Evolutionary conservation across 331 rosid genomes (phyloP), one percentile per base, ranked within the genome.

Genomic region (Rhamnella rubrinervis): DNA sequence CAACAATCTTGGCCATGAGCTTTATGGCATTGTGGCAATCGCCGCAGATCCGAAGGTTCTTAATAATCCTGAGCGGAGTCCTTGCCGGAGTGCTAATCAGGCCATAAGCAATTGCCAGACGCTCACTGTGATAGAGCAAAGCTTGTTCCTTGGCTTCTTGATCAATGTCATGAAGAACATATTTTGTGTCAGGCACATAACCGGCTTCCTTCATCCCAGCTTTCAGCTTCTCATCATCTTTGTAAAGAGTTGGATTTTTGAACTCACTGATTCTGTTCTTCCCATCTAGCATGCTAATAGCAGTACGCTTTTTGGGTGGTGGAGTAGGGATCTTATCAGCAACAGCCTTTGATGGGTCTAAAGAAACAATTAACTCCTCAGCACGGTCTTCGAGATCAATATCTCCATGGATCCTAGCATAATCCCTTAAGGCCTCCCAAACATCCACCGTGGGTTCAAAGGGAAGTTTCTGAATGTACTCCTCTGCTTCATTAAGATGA

Each of bases 61-160:
- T 92, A 38, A 92, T 89, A 81, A 89, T 89, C 84, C 96, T 83
- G 55, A 87, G 95, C 55, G 96, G 91, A 11, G 88, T 84, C 73
- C 96, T 84, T 21, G 98, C 87, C 2, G 96, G 95, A 23, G 96
- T 92, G 82, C 92, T 89, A 66, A 92, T 92, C 78, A 92, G 89
- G 71, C 98, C 98, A 40, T 89, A 92, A 1, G 98, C 98, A 21
- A 92, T 90, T 40, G 96, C 96, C 77, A 92, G 68, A 67, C 90
- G 85, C 77, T 92, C 98, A 44, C 96, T 90, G 73, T 90, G 96
- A 73, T 88, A 86, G 53, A 92, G 90, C 86, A 92, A 80, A 21
- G 96, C 93, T 80, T 90, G 93, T 81, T 90, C 96, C 80, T 92
- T 92, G 23, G 98, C 98, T 85, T 92, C 98, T 84, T 89, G 98